Conservation (phyloP, 2,329 filamentous ascomycete genomes). For the Talaromyces sp. region DNA sequence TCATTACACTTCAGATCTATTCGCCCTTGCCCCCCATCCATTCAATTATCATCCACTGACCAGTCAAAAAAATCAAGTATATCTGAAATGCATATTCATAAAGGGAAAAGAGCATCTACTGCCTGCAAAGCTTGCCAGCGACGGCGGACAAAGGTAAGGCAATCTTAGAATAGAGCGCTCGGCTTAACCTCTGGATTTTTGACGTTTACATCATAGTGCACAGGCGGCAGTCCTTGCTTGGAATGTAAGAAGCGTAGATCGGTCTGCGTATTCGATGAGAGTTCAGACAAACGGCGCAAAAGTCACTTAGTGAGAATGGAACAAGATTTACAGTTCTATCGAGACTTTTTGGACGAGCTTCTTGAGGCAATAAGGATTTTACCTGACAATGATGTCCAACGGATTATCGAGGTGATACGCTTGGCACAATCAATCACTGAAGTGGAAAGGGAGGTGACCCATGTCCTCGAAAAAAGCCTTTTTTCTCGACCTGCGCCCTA, state of each 20-base stretch:
- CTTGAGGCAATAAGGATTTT: not conserved
- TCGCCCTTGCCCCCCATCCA: not conserved
- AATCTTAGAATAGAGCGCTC: not conserved
- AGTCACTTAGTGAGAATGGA: not conserved
- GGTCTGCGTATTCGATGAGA: not conserved
- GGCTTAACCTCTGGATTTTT: not conserved
- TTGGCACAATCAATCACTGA: not conserved
- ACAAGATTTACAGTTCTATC: not conserved
- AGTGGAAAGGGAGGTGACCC: not conserved
- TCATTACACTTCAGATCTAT: not conserved
- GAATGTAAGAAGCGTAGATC: not conserved
- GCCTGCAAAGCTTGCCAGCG: not conserved
- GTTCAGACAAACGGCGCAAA: not conserved
- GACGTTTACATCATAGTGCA: not conserved
- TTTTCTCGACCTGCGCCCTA: not conserved
- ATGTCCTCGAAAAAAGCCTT: not conserved
- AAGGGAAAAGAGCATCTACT: not conserved
- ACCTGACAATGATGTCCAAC: not conserved
- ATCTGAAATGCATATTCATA: not conserved
- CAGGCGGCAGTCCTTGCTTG: not conserved
- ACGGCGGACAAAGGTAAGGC: not conserved
- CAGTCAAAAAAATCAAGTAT: not conserved
- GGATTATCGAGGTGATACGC: not conserved
- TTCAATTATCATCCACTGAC: not conserved
- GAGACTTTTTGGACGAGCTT: not conserved